phyloP scores from a whole-genome alignment of 2,329 filamentous ascomycete species.

The Penicillium sp. region DNA sequence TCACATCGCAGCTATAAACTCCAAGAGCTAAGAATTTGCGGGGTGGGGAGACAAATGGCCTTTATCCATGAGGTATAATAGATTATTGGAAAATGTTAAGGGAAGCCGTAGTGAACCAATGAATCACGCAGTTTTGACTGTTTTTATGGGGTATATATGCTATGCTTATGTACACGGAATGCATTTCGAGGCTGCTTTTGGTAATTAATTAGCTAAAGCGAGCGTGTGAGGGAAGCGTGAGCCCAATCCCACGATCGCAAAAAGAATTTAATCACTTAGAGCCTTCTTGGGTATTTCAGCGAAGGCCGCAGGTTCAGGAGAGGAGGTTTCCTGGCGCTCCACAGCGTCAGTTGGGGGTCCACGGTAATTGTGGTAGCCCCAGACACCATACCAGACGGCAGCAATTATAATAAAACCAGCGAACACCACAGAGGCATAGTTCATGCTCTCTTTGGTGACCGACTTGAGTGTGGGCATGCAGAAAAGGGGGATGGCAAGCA shows the following conservation, averaged over 20 bases:
- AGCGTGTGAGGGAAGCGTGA: too few relatives aligned
- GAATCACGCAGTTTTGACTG: too few relatives aligned
- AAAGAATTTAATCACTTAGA: not conserved
- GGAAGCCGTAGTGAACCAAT: too few relatives aligned
- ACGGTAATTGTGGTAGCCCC: conserved; percentile 62
- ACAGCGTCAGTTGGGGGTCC: conserved; percentile 33
- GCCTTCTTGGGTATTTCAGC: conserved; percentile 6
- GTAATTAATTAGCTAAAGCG: too few relatives aligned
- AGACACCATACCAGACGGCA: conserved; percentile 65
- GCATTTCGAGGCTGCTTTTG: too few relatives aligned
- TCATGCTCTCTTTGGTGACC: conserved; percentile 60
- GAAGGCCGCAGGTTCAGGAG: not conserved
- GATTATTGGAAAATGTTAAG: too few relatives aligned
- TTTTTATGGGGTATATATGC: too few relatives aligned
- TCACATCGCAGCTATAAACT: conserved; percentile 24
- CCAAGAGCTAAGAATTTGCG: not conserved
- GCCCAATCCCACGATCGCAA: too few relatives aligned
- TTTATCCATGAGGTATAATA: too few relatives aligned
- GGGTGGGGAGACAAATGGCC: not conserved
- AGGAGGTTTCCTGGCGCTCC: conserved; percentile 11
- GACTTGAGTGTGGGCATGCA: conserved; percentile 57
- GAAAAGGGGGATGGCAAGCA: conserved; percentile 69
- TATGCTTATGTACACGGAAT: too few relatives aligned
- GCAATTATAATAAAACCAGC: conserved; percentile 63
- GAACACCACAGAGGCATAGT: conserved; percentile 75